A percentile compares a stretch with the other conserved stretches of the same genome.
phyloP scores from a whole-genome alignment of 2,329 filamentous ascomycete species.

The Exophiala oligosperma region DNA sequence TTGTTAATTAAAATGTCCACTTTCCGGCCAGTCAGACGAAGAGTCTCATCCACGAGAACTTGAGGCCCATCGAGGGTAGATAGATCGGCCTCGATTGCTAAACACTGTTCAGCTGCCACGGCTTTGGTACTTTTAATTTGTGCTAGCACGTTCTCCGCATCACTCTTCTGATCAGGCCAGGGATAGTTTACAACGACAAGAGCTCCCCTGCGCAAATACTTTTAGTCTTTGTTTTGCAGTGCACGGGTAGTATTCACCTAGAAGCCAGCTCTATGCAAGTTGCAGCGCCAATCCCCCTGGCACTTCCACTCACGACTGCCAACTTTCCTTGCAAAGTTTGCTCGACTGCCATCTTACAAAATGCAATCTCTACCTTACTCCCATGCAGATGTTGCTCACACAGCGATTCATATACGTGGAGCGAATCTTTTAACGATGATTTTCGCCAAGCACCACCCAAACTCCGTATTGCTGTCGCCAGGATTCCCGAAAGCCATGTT shows the following conservation, averaged over 20 bases:
- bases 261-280: conserved; percentile 51
- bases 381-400: too few species aligned
- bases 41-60: conserved; percentile 1
- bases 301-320: conserved; percentile 52
- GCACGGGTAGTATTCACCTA: neutral
- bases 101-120: neutral
- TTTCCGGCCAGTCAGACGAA: conserved; percentile 1
- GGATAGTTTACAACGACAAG: conserved; percentile 54
- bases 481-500: too few species aligned
- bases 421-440: too few species aligned
- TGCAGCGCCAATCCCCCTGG: conserved; percentile 51
- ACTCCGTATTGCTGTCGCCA: too few species aligned
- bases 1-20: conserved; percentile 20
- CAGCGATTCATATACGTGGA: too few species aligned
- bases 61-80: conserved; percentile 4
- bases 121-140: conserved; percentile 30
- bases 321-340: conserved; percentile 17
- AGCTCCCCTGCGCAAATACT: conserved; percentile 37
- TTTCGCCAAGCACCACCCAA: too few species aligned
- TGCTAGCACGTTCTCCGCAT: conserved; percentile 38
- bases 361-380: too few species aligned
- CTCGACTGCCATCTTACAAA: neutral
- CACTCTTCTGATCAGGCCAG: conserved; percentile 34
- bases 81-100: conserved; percentile 2
- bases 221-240: conserved; percentile 25